A percentile compares a stretch with the other conserved stretches of the same genome.
Conservation (phyloP, 176 grass and related monocot genomes). For the Microstegium vimineum region DNA sequence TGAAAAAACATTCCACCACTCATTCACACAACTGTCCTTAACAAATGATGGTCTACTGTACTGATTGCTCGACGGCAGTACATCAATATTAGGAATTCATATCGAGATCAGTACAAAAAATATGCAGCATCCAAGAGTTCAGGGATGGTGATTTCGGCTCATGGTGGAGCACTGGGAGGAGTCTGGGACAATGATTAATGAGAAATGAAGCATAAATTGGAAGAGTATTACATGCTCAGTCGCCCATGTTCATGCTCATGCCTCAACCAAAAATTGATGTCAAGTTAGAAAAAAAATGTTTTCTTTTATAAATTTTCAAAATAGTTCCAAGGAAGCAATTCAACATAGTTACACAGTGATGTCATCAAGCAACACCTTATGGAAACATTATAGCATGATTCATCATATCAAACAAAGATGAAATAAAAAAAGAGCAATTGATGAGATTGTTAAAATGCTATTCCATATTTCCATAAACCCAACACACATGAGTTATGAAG, state of each 20-base stretch:
- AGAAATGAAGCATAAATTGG: not conserved
- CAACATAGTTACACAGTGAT: not conserved
- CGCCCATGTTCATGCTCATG: not conserved
- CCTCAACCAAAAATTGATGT: not conserved
- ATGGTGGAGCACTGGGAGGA: too few relatives aligned
- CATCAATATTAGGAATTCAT: too few relatives aligned
- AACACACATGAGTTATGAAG: not conserved
- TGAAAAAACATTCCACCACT: too few relatives aligned
- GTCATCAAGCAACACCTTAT: not conserved
- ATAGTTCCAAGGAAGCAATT: not conserved
- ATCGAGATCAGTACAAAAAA: too few relatives aligned
- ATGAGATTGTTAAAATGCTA: not conserved
- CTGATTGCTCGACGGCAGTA: too few relatives aligned
- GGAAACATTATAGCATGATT: not conserved
- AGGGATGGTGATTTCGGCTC: too few relatives aligned
- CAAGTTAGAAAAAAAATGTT: not conserved
- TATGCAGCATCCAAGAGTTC: too few relatives aligned
- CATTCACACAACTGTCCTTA: too few relatives aligned
- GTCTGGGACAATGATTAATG: not conserved
- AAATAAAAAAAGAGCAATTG: not conserved
- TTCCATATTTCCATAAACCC: not conserved
- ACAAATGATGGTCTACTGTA: too few relatives aligned
- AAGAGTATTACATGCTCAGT: not conserved
- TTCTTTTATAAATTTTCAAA: not conserved
- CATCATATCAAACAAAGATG: not conserved